Conservation (phyloP, 2,329 filamentous ascomycete species). For the Talaromyces funiculosus region DNA sequence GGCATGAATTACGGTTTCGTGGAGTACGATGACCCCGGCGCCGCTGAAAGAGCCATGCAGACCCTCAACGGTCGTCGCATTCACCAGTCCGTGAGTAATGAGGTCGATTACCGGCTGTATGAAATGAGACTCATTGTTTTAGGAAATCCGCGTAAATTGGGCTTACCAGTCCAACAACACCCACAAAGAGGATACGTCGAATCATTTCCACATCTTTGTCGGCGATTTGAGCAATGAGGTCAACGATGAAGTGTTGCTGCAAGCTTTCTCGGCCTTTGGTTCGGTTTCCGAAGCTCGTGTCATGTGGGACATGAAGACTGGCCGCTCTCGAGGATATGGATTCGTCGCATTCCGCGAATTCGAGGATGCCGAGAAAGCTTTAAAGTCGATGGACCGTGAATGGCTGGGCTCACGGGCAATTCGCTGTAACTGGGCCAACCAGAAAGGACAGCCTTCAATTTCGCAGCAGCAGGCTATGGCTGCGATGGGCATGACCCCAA, state of each 20-base stretch:
- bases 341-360: conserved; percentile 97
- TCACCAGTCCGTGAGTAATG: conserved; percentile 74
- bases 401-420: conserved; percentile 98
- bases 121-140: conserved; percentile 18
- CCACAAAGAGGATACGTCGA: conserved; percentile 95
- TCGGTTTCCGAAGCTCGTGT: conserved; percentile 95
- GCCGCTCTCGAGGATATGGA: conserved; percentile 91
- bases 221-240: conserved; percentile 97
- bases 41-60: conserved; percentile 94
- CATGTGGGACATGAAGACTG: conserved; percentile 99
- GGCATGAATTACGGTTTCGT: conserved; percentile 99
- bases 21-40: conserved; percentile 95
- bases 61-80: conserved; percentile 93
- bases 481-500: conserved; percentile 96
- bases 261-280: conserved; percentile 94
- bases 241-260: conserved; percentile 88
- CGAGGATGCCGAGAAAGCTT: conserved; percentile 85
- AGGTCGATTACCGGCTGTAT: too few relatives aligned
- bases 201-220: conserved; percentile 98
- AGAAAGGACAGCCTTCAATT: conserved; percentile 99
- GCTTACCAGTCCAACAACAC: conserved; percentile 93
- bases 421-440: conserved; percentile 99
- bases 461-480: conserved; percentile 96
- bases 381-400: conserved; percentile 97
- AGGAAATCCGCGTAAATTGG: conserved; percentile 99